Evolutionary conservation across 2,329 filamentous ascomycete species (phyloP), one percentile per base, ranked within the genome.

Genomic region (Arthrobotrys megalospora): DNA sequence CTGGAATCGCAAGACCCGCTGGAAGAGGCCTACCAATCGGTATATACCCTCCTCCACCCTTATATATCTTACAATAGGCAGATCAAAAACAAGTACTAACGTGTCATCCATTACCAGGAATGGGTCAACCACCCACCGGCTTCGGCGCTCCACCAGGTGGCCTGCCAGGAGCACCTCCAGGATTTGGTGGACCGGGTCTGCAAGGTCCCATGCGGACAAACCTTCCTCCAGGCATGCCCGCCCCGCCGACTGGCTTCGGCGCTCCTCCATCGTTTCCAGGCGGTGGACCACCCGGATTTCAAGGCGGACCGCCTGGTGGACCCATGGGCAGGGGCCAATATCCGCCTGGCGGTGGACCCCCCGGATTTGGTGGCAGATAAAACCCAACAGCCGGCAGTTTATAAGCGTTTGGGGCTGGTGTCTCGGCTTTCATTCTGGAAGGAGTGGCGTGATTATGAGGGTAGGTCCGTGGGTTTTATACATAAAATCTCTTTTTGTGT

Each of bases 1-100:
- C 94, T 80, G 96, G 96, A 82, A 93, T 98, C 81, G 92, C 93
- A 80, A 91, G 94, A 84, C 94, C 96, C 82, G 94, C 94, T 82
- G 96, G 96, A 82, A 90, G 96, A 85, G 96, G 96, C 10, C 67
- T 82, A 45, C 81, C 81, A 48, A 82, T 82, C 28, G 81, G 81
- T 50, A 82, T 79, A 38, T 80, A 60, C 6, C 78, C 71, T 21
- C 71, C 38, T 28, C 5, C 5, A 28, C 24, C 36, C 58, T 48
- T 63, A 36, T 43, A 38, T 75, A 64, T 43, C 65, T 16, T 76
- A 73, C 5, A 58, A 38, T 19, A 21, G 79, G 68, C 6, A 80
- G 68, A 10, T 77, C 80, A 69, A 76, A 80, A 48, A 80, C 75
- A 83, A 83, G 85, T 76, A 86, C 87, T 14, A 85, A 85, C 50